Evolutionary conservation across 805 yeast species (phyloP).

Genomic region (Naumovozyma baii): DNA sequence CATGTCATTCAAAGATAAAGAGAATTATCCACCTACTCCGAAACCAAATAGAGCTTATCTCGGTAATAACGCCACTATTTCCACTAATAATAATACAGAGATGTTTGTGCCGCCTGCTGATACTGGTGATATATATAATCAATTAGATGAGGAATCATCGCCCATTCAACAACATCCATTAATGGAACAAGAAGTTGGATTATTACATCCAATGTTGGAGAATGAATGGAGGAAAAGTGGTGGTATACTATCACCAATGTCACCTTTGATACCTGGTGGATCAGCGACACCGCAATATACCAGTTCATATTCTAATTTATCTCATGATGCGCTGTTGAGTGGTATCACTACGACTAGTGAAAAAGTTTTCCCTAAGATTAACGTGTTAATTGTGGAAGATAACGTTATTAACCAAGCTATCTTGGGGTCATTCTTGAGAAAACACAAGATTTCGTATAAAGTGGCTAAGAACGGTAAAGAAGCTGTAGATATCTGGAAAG

Average conservation of each 20-base stretch:
- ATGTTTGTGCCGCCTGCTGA: no score
- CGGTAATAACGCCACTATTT: no score
- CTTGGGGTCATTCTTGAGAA: slow-evolving; percentile 76
- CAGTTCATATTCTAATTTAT: neutral
- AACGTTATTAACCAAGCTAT: slow-evolving; percentile 89
- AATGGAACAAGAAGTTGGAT: slow-evolving; percentile 22
- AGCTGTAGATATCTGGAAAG: slow-evolving; percentile 89
- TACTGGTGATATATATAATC: no score
- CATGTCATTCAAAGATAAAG: slow-evolving; percentile 1
- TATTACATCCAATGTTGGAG: slow-evolving; percentile 14
- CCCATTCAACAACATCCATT: slow-evolving; percentile 7
- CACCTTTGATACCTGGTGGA: neutral
- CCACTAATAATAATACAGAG: no score
- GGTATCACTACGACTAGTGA: slow-evolving; percentile 25
- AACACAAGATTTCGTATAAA: slow-evolving; percentile 73
- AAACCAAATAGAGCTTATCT: no score
- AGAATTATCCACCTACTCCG: neutral
- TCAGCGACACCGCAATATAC: neutral
- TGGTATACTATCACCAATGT: neutral
- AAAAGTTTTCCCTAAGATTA: slow-evolving; percentile 77
- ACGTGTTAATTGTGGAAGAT: slow-evolving; percentile 91
- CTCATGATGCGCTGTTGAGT: slow-evolving; percentile 1
- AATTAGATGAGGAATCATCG: neutral
- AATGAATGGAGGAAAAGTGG: slow-evolving; percentile 6
- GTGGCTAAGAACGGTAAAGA: slow-evolving; percentile 91